phyloP scores from a whole-genome alignment of 768 basidiomycete genomes.

The Suillus subaureus region DNA sequence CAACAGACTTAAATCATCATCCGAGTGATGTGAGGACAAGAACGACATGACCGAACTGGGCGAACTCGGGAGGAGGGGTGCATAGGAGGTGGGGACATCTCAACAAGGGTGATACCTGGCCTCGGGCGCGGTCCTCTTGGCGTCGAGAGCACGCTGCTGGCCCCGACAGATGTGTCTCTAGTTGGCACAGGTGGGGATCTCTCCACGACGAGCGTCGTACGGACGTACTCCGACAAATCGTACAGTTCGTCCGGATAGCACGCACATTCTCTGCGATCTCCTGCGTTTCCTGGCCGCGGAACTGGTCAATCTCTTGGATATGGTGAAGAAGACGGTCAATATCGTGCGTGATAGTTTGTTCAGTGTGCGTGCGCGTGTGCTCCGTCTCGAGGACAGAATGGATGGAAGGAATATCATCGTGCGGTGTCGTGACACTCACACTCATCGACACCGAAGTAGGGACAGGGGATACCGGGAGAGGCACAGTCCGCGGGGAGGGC shows the following conservation, averaged over 20 bases:
- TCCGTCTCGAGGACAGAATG: conserved; percentile 47
- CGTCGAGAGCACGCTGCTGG: conserved; percentile 42
- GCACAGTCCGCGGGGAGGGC: conserved; percentile 33
- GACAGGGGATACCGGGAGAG: conserved; percentile 32
- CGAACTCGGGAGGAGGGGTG: conserved; percentile 45
- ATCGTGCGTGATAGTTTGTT: conserved; percentile 51
- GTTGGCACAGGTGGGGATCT: conserved; percentile 19
- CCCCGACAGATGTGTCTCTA: conserved; percentile 49
- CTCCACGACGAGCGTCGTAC: conserved; percentile 36
- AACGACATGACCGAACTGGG: conserved; percentile 42
- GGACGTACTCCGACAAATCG: conserved; percentile 60
- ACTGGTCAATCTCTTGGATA: conserved; percentile 65
- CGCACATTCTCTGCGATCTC: conserved; percentile 69
- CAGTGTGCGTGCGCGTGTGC: conserved; percentile 39
- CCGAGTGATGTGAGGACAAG: conserved; percentile 71
- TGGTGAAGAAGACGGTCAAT: conserved; percentile 53
- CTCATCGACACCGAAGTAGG: conserved; percentile 46
- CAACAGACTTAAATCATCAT: conserved; percentile 54
- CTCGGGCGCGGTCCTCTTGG: conserved; percentile 28
- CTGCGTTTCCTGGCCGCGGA: conserved; percentile 62
- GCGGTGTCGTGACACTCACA: conserved; percentile 53
- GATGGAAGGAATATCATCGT: conserved; percentile 50
- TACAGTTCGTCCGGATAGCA: conserved; percentile 70
- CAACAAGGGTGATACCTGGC: conserved; percentile 32
- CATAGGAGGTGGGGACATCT: conserved; percentile 46